A percentile compares a stretch with the other conserved stretches of the same genome.
phyloP scores from a whole-genome alignment of 495 filamentous ascomycete species.

The Aspergillus carlsbadensis region DNA sequence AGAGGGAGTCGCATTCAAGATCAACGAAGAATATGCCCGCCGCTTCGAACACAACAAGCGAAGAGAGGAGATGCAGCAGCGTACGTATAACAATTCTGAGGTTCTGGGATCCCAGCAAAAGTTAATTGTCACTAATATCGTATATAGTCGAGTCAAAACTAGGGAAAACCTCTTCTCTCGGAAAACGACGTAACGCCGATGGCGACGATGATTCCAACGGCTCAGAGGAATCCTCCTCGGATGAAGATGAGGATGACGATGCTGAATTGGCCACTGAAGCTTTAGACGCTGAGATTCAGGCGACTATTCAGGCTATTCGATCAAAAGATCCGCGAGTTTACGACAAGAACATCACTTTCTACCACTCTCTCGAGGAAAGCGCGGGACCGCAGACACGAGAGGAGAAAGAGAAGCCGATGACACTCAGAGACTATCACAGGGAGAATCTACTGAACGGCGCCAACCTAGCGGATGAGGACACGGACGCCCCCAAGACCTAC shows the following conservation, averaged over 20 bases:
- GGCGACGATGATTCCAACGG: constrained; percentile 16
- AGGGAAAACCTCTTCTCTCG: constrained; percentile 47
- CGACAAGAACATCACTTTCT: constrained; percentile 76
- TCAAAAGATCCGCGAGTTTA: constrained; percentile 89
- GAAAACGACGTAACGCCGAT: constrained; percentile 34
- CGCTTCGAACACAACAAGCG: constrained; percentile 97
- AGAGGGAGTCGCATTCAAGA: constrained; percentile 56
- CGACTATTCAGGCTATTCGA: constrained; percentile 80
- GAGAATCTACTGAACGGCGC: constrained; percentile 72
- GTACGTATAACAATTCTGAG: constrained; percentile 49
- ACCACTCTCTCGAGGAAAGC: constrained; percentile 58
- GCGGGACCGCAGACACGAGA: constrained; percentile 25
- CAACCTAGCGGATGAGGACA: constrained; percentile 54
- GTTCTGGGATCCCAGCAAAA: background rate
- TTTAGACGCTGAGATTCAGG: constrained; percentile 82
- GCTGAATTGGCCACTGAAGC: constrained; percentile 77
- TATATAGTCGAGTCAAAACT: constrained; percentile 81
- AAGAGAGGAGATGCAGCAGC: constrained; percentile 78
- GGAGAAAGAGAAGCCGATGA: constrained; percentile 81
- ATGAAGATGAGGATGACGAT: constrained; percentile 81
- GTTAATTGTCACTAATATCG: constrained; percentile 10
- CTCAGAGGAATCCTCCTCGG: constrained; percentile 45
- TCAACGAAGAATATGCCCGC: constrained; percentile 88
- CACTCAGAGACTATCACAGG: constrained; percentile 85
- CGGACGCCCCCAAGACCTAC: constrained; percentile 63